These are phyloP conservation scores for Polyplosphaeria fusca DNA, from an alignment of 495 filamentous ascomycete species.

Conservation along the genomic window DNA sequence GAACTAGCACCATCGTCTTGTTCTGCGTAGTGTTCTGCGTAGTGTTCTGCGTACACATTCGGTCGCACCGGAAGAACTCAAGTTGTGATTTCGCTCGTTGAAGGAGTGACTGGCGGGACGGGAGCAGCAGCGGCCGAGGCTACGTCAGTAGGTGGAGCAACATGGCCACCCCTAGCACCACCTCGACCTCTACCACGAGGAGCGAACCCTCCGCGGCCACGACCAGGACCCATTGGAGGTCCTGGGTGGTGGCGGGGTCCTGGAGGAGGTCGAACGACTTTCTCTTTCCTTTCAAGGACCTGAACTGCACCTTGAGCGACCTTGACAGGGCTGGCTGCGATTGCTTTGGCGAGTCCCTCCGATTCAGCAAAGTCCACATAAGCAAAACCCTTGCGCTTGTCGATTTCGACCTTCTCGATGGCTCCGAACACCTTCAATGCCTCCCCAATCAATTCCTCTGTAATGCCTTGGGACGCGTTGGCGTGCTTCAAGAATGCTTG, in stretches of 20 bases:
- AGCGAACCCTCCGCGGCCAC: slow-evolving; percentile 45
- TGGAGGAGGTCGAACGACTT: slow-evolving; percentile 24
- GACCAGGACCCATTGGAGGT: slow-evolving; percentile 34
- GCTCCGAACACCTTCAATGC: slow-evolving; percentile 68
- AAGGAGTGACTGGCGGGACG: no score
- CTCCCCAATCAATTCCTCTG: slow-evolving; percentile 68
- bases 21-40: no score
- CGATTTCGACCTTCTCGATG: slow-evolving; percentile 77
- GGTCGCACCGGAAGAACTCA: no score
- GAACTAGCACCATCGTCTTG: no score
- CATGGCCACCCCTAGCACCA: slow-evolving; percentile 40
- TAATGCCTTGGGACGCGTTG: slow-evolving; percentile 86
- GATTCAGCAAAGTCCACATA: slow-evolving; percentile 80
- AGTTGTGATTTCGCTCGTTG: no score
- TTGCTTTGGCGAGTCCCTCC: slow-evolving; percentile 68
- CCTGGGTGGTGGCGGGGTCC: slow-evolving; percentile 12
- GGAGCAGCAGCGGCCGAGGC: slow-evolving; percentile 4
- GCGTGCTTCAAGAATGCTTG: slow-evolving; percentile 91
- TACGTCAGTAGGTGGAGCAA: background rate
- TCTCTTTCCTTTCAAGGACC: slow-evolving; percentile 76
- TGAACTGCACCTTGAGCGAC: slow-evolving; percentile 83
- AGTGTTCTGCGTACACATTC: no score
- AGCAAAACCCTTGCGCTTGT: slow-evolving; percentile 88
- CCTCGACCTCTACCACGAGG: slow-evolving; percentile 42
- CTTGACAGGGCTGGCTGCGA: slow-evolving; percentile 72